Base-by-base conservation (phyloP, 352 stramenopile genomes). In the Phytophthora kernoviae region DNA sequence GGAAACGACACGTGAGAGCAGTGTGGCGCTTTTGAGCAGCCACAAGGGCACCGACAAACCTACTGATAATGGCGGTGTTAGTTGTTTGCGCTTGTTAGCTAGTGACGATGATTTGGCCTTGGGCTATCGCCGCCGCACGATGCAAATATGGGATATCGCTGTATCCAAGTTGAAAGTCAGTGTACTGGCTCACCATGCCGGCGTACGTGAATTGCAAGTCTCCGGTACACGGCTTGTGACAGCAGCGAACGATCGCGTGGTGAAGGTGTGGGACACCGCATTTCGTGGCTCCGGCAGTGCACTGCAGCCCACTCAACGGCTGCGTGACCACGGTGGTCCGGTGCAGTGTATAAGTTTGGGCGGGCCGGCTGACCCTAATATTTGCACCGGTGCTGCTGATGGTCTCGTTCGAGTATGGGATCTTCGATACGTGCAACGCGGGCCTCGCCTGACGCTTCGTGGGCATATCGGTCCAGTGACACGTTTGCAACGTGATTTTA, bases 341-440 rank as follows among this genome's bases (percentile, higher is more conserved):
- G 84, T 90, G 12, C 74, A 80, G 6, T 91, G 83, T 56, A 62
- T 94, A 12, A 82, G 74, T 41, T 70, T 93, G 1, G 86, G 86
- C 34, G 86, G 86, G 4, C 81, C 83, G 6, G 84, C 80, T 0
- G 86, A 93, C 39, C 84, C 84, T 11, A 94, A 81, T 21, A 81
- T 94, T 42, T 94, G 81, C 55, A 93, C 86, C 0, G 84, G 84
- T 22, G 66, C 83, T 0, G 77, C 80, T 3, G 86, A 95, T 56
- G 84, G 86, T 32, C 50, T 89, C 26, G 80, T 95, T 52, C 83
- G 82, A 20, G 79, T 95, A 42, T 95, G 86, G 86, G 84, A 95
- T 55, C 62, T 95, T 57, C 77, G 84, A 20, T 91, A 87, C 26
- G 82, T 88, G 14, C 65, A 87, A 17, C 84, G 83, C 14, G 86